These are phyloP conservation scores for Solanum paucissectum DNA, from an alignment of 257 asterid genomes.

Conservation along the genomic window DNA sequence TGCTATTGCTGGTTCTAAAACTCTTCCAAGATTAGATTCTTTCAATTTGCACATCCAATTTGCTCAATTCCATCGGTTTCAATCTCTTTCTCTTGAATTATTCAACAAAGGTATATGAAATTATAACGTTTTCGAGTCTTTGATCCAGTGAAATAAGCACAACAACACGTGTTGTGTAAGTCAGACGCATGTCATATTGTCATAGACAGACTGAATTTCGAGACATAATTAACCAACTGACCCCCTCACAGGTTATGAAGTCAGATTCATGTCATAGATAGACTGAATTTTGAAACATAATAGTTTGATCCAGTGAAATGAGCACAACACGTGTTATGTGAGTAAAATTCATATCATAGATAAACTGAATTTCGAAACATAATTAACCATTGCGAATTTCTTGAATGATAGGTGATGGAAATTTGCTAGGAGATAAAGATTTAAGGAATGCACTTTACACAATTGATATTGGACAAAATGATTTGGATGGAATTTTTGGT, in stretches of 20 bases:
- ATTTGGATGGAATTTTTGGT: constrained; percentile 17
- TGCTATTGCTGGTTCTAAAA: constrained; percentile 28
- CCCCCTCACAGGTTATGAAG: not conserved
- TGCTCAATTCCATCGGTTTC: constrained; percentile 28
- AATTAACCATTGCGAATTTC: not conserved
- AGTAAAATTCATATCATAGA: not conserved
- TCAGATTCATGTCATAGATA: too few relatives aligned
- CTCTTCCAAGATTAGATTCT: constrained; percentile 14
- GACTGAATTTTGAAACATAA: too few relatives aligned
- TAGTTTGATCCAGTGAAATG: too few relatives aligned
- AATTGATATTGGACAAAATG: constrained; percentile 45
- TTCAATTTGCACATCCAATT: constrained; percentile 27
- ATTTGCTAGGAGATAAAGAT: constrained; percentile 17
- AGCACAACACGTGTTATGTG: not conserved
- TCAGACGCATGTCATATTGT: too few relatives aligned
- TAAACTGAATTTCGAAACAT: not conserved
- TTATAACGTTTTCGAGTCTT: not conserved
- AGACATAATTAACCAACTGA: not conserved
- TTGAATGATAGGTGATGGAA: constrained; percentile 9
- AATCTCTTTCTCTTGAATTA: constrained; percentile 17
- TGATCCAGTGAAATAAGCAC: not conserved
- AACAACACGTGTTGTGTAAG: not conserved
- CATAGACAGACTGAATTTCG: not conserved
- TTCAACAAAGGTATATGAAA: constrained; percentile 12
- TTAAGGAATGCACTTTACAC: constrained; percentile 27